These are phyloP conservation scores for Russula dissimulans DNA, from an alignment of 768 basidiomycete species.

Conservation along the genomic window DNA sequence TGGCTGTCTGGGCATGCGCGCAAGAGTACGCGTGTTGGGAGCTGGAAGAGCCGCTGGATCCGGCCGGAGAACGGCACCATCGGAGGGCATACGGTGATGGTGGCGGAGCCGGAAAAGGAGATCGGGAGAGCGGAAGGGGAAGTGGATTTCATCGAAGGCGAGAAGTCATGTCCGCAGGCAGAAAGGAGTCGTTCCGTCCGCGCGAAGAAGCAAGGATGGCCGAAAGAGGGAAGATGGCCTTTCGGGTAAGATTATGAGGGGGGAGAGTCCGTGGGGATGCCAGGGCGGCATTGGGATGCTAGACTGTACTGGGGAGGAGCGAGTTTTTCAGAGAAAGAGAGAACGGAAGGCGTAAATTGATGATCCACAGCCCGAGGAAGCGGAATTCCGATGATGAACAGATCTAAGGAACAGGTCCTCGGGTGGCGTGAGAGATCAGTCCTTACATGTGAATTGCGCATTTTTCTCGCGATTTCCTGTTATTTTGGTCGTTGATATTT, in stretches of 20 bases:
- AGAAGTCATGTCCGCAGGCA: conserved; percentile 8
- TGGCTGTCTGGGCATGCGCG: background rate
- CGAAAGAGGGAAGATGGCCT: conserved; percentile 7
- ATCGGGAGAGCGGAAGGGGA: background rate
- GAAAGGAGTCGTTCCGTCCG: conserved; percentile 23
- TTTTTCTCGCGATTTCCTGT: too few species aligned
- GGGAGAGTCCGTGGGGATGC: background rate
- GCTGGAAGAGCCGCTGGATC: conserved; percentile 1
- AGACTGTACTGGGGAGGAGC: background rate
- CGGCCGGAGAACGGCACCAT: background rate
- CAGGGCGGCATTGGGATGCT: background rate
- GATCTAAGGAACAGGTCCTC: conserved; percentile 14
- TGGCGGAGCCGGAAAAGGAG: conserved; percentile 12
- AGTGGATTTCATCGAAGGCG: background rate
- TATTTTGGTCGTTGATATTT: conserved; percentile 1
- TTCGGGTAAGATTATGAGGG: background rate
- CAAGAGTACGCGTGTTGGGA: background rate
- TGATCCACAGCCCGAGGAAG: conserved; percentile 10
- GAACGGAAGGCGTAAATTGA: background rate
- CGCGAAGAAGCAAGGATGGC: conserved; percentile 1
- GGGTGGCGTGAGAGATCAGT: background rate
- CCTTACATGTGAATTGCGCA: background rate
- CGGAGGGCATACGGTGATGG: conserved; percentile 8
- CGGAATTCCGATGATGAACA: background rate
- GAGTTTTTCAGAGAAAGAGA: background rate